These are phyloP conservation scores for Suillus decipiens DNA, from an alignment of 768 basidiomycete genomes.

Conservation along the genomic window DNA sequence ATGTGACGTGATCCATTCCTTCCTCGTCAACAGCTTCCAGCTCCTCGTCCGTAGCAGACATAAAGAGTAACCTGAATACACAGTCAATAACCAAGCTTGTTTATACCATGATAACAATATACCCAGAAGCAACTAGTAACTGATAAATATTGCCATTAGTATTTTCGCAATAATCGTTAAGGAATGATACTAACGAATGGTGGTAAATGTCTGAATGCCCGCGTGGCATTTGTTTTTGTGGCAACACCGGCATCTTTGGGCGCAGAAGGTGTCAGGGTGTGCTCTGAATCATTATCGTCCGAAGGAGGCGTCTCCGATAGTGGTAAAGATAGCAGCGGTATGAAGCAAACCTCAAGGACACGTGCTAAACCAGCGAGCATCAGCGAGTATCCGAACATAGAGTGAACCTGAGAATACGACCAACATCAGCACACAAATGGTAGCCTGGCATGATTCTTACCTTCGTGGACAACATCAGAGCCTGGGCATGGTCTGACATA, in stretches of 20 bases:
- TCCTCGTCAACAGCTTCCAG: slow-evolving; percentile 64
- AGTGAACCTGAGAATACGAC: slow-evolving; percentile 60
- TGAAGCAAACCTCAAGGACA: slow-evolving; percentile 83
- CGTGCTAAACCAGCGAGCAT: slow-evolving; percentile 82
- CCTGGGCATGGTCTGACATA: slow-evolving; percentile 89
- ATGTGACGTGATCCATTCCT: slow-evolving; percentile 92
- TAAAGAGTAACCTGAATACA: slow-evolving; percentile 70
- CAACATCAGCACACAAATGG: neutral
- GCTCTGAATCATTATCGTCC: slow-evolving; percentile 66
- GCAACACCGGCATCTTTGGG: slow-evolving; percentile 18
- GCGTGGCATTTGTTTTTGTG: slow-evolving; percentile 39
- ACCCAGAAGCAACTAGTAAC: slow-evolving; percentile 78
- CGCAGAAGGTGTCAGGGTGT: slow-evolving; percentile 53
- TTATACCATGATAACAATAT: slow-evolving; percentile 19
- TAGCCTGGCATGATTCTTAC: slow-evolving; percentile 36
- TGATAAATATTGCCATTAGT: slow-evolving; percentile 27
- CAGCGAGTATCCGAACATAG: slow-evolving; percentile 81
- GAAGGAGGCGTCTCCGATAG: slow-evolving; percentile 23
- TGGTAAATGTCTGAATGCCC: slow-evolving; percentile 83
- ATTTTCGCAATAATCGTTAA: neutral
- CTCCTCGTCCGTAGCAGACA: slow-evolving; percentile 94
- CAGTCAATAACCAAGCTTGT: neutral
- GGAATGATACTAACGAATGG: slow-evolving; percentile 68
- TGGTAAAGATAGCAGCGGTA: slow-evolving; percentile 42
- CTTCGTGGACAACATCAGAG: slow-evolving; percentile 80